phyloP scores from a whole-genome alignment of 2,329 filamentous ascomycete species.

The Fusarium sp. region DNA sequence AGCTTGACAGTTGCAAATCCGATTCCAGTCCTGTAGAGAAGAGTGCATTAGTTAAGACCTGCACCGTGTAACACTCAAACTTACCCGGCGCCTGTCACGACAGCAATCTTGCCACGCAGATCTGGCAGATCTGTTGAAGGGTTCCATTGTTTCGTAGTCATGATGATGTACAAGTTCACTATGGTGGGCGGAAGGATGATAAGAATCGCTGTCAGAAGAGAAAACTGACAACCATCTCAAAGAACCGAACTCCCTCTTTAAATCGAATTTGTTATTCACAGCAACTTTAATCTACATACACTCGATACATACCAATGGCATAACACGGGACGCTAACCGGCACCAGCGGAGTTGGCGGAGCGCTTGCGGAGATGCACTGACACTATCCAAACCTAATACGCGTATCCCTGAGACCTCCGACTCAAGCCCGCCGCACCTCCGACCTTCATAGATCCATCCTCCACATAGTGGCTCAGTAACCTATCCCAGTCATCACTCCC shows the following conservation, averaged over 20 bases:
- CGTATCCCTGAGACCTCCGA: background rate
- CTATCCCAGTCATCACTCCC: background rate
- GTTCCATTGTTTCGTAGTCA: background rate
- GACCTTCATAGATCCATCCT: background rate
- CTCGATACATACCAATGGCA: background rate
- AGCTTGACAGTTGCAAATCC: background rate
- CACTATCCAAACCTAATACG: background rate
- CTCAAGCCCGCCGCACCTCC: background rate
- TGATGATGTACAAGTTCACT: too few relatives aligned
- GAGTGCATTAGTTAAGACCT: background rate
- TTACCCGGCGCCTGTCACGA: slow-evolving; percentile 14
- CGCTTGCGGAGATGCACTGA: background rate
- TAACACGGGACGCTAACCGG: background rate
- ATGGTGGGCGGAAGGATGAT: background rate
- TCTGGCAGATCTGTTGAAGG: background rate
- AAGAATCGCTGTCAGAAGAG: background rate
- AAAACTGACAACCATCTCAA: background rate
- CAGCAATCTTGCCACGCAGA: background rate
- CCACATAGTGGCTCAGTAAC: background rate
- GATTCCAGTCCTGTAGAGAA: background rate
- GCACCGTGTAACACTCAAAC: background rate
- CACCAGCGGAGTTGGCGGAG: background rate
- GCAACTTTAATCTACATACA: background rate
- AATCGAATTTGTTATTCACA: background rate
- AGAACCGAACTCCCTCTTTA: background rate